Evolutionary conservation across 495 filamentous ascomycete species (phyloP), one percentile per base, ranked within the genome.

Genomic region (Annulohypoxylon maeteangense): DNA sequence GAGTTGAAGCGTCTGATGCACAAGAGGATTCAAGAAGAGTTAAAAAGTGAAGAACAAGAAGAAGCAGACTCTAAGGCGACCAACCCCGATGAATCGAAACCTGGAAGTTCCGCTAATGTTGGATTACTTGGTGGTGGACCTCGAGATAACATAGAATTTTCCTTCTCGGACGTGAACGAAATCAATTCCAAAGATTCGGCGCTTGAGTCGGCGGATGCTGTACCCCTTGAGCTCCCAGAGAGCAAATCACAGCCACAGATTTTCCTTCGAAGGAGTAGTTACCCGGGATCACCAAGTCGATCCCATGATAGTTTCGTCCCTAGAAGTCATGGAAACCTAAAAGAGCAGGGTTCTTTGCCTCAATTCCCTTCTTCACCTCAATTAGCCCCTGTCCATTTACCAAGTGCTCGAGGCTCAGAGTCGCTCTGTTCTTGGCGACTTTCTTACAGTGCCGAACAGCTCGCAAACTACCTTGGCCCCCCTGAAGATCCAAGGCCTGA

Each of bases 1-100:
- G 85, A 87, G 65, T 63, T 87, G 54, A 83, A 80, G 68, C 78
- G 84, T 47, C 70, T 86, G 12, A 81, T 83, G 77, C 80, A 83
- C 56, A 81, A 83, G 64, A 78, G 85, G 62, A 86, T 87, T 22
- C 82, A 84, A 57, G 83, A 86, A 42, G 85, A 87, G 58, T 72
- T 87, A 31, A 81, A 80, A 56, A 82, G 64, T 34, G 81, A 80
- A 59, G 71, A 72, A 16, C 61, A 76, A 22, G 64, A 75, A n/a
- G 58, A 65, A 63, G 29, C 38, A 8, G 22, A 72, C 20, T 67
- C 20, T 29, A 65, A 65, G 45, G 11, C 32, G 7, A 68, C 42
- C 1, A 62, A 45, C 14, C 47, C 31, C 53, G 65, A 54, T 40
- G 47, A 62, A 31, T 48, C 65, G 14, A 53, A 48, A 29, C 44